phyloP scores from a whole-genome alignment of 345 rosid species.

The Corchorus capsularis region DNA sequence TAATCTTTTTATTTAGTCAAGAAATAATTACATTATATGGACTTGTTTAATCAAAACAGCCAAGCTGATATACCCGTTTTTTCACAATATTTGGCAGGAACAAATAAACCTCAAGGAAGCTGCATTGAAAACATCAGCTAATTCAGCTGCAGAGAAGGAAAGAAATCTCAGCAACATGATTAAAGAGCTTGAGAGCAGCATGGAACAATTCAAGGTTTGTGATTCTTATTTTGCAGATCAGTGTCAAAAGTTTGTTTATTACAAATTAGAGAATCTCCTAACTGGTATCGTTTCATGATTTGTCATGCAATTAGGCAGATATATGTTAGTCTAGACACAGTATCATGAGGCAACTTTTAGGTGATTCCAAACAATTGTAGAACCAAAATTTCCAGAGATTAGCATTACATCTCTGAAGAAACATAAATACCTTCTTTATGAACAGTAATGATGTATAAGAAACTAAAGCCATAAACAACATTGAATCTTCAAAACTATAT shows the following conservation, averaged over 20 bases:
- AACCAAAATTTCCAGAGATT: background rate
- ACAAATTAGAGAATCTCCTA: background rate
- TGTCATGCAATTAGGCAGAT: background rate
- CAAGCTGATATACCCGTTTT: background rate
- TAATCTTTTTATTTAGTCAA: background rate
- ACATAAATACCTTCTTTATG: background rate
- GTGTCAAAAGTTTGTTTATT: conserved; percentile 14
- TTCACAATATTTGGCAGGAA: conserved; percentile 19
- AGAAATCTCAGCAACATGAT: conserved; percentile 21
- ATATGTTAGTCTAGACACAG: background rate
- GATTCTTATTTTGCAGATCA: conserved; percentile 15
- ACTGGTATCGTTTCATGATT: background rate
- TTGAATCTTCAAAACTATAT: conserved; percentile 8
- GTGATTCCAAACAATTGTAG: background rate
- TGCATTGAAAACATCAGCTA: background rate
- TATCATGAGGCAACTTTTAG: background rate
- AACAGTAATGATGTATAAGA: background rate
- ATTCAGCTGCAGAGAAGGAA: conserved; percentile 20
- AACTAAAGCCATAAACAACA: background rate
- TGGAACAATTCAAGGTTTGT: conserved; percentile 28
- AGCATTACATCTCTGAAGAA: background rate
- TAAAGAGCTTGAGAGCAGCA: conserved; percentile 31
- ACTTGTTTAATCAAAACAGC: background rate
- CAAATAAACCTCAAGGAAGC: conserved; percentile 18
- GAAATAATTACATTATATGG: background rate